Base-by-base conservation (phyloP, 164 flowering plant genomes). In the Piper longum region DNA sequence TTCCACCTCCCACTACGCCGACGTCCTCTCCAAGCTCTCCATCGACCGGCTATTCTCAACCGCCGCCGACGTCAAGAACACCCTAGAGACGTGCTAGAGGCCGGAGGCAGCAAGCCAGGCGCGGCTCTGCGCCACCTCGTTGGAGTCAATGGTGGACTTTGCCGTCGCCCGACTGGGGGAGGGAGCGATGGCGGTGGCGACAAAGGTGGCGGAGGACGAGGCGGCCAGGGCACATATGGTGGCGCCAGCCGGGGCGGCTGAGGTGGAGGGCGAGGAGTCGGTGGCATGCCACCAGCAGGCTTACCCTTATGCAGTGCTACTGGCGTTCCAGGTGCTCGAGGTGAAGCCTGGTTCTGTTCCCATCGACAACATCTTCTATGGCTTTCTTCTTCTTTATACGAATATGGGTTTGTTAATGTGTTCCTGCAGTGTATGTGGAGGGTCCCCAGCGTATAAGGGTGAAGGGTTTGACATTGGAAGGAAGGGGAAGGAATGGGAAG, bases 281-380 rank as follows among this genome's bases (percentile, higher is more conserved):
- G 71, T 73, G 51, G 66, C 59, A 5, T 76, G 79, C 66, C 81
- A 75, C 52, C 26, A 45, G 39, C 60, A 65, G 65, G 60, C 52
- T 3, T 78, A 72, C 56, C 57, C 65, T 0, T 75, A 78, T 13
- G 73, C 77, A 0, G 81, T 78, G 56, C 73, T 73, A 63, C 18
- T 69, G 57, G 71, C 75, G 40, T 75, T 78, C 72, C 73, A 73
- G 57, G 62, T 78, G 59, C 69, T 78, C 4, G 71, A 75, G 61
- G 77, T 73, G 41, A 67, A 75, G 64, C 78, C 81, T 4, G 81
- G 81, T 16, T 71, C 67, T 60, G 75, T 67, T 51, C 78, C 81
- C 14, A 19, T 78, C 59, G 66, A 41, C 74, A 70, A 68, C 69
- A 77, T 52, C 18, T 74, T 45, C 67, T 67, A 5, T 77, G 73